A percentile compares a stretch with the other conserved stretches of the same genome.
phyloP scores from a whole-genome alignment of 768 basidiomycete genomes.

The Tulasnella calospora region DNA sequence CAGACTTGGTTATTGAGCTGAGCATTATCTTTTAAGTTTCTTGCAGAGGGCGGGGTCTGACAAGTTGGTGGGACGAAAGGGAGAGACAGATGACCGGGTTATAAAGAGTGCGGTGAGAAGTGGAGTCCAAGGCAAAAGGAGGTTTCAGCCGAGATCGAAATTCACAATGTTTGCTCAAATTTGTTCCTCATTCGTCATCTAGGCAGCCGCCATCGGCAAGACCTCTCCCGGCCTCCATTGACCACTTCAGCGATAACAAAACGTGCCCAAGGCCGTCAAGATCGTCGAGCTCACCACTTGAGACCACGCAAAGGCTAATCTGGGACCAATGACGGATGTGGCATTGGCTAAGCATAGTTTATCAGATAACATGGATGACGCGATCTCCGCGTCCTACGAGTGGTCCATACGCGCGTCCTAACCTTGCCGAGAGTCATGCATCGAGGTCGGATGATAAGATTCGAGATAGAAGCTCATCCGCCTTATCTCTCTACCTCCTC shows the following conservation, averaged over 20 bases:
- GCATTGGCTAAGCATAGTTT: not conserved
- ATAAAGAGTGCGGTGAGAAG: not conserved
- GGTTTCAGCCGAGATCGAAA: conserved; percentile 15
- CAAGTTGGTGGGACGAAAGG: not conserved
- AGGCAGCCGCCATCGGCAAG: not conserved
- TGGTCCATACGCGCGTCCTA: not conserved
- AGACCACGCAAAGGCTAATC: not conserved
- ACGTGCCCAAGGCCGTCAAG: not conserved
- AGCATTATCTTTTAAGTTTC: not conserved
- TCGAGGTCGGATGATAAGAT: not conserved
- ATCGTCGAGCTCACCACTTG: not conserved
- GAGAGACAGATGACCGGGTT: not conserved
- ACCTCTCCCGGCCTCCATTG: not conserved
- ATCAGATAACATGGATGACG: conserved; percentile 12
- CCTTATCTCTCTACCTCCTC: conserved; percentile 51
- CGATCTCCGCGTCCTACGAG: not conserved
- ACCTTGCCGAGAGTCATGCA: not conserved
- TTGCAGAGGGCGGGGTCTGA: not conserved
- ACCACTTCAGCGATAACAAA: not conserved
- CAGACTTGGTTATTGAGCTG: conserved; percentile 12
- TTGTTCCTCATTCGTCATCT: not conserved
- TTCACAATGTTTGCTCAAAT: not conserved
- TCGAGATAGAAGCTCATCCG: not conserved
- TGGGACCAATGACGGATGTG: not conserved
- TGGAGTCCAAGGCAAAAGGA: conserved; percentile 6